These are phyloP conservation scores for Pleodorina starrii DNA, from an alignment of 139 green algal genomes.

Conservation along the genomic window DNA sequence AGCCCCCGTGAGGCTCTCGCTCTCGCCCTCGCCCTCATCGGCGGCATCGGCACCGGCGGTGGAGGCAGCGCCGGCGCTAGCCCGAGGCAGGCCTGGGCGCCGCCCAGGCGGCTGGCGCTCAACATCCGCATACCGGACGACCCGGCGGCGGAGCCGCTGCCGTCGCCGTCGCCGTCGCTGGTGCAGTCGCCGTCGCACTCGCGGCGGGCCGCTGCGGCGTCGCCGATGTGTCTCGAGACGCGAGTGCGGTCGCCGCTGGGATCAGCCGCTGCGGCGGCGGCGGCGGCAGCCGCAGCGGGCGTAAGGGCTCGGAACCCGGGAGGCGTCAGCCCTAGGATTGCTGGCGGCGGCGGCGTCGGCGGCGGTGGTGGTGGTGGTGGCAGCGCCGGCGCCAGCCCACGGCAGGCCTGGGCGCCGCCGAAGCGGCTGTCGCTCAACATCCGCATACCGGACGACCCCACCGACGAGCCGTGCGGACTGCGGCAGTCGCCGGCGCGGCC, in stretches of 20 bases:
- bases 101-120: background rate
- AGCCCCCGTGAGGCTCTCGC: no score
- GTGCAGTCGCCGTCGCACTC: background rate
- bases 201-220: background rate
- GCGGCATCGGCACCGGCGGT: no score
- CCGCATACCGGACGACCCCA: background rate
- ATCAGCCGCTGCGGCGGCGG: no score
- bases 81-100: background rate
- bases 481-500: background rate
- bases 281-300: no score
- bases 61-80: background rate
- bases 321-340: background rate
- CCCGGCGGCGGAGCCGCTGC: no score
- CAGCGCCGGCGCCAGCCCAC: background rate
- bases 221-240: background rate
- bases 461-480: background rate
- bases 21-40: no score
- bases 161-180: background rate
- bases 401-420: background rate
- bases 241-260: background rate
- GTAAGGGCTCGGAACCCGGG: no score
- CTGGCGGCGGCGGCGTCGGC: background rate
- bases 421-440: background rate
- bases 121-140: background rate
- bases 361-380: background rate